phyloP scores from a whole-genome alignment of 305 asterid genomes.

The Galium porrigens region DNA sequence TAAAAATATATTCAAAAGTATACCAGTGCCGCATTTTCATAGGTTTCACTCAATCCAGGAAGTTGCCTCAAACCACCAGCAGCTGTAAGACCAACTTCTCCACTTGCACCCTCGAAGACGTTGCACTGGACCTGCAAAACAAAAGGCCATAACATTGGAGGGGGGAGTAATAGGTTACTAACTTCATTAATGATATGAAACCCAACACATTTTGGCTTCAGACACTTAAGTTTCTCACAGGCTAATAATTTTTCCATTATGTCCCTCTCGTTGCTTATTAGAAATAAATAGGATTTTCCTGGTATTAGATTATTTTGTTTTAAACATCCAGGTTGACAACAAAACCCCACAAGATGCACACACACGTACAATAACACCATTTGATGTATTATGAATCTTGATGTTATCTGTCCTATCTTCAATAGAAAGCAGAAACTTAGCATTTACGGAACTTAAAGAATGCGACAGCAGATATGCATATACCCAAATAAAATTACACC shows the following conservation, averaged over 20 bases:
- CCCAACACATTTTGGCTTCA: neutral
- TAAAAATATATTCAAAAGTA: neutral
- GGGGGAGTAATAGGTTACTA: neutral
- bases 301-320: neutral
- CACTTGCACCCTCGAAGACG: conserved; percentile 74
- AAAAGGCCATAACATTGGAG: neutral
- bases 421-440: neutral
- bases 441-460: neutral
- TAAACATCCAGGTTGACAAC: neutral
- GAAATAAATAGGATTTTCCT: neutral
- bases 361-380: neutral
- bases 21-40: conserved; percentile 88
- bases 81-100: conserved; percentile 65
- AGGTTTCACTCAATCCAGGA: conserved; percentile 52
- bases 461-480: neutral
- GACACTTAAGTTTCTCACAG: neutral
- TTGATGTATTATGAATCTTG: neutral
- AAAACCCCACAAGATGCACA: neutral
- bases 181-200: neutral
- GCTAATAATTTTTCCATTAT: neutral
- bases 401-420: neutral
- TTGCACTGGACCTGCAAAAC: conserved; percentile 63
- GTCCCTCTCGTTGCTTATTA: neutral
- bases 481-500: neutral
- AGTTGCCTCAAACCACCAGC: conserved; percentile 82